Percentiles rank a stretch among this genome's conserved stretches.
Conservation (phyloP, 331 rosid genomes). For the Rosa hybrid region DNA sequence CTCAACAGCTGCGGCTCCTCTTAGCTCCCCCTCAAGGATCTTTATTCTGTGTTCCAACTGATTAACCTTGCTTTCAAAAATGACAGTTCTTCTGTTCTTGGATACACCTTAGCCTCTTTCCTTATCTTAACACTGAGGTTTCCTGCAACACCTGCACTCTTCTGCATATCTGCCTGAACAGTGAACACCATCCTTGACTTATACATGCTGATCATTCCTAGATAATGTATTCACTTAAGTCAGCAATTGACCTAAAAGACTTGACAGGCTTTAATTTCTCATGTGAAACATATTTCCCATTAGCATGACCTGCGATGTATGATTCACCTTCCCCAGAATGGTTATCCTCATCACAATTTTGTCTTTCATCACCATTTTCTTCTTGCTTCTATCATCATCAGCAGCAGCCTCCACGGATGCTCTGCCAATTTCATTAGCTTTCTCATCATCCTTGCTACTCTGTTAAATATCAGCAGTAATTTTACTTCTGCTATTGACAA, state of each 20-base stretch:
- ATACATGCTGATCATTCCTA: conserved; percentile 40
- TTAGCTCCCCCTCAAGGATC: conserved; percentile 91
- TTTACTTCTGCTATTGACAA: conserved; percentile 22
- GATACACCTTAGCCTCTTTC: conserved; percentile 73
- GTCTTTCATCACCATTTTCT: conserved; percentile 27
- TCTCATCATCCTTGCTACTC: conserved; percentile 33
- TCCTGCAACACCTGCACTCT: conserved; percentile 39
- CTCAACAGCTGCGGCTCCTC: conserved; percentile 92
- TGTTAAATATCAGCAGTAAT: conserved; percentile 25
- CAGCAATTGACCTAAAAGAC: conserved; percentile 80
- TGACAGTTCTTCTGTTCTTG: conserved; percentile 58
- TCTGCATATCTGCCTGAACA: conserved; percentile 51
- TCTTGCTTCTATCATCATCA: conserved; percentile 26
- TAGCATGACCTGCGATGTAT: conserved; percentile 27
- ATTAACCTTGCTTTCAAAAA: conserved; percentile 66
- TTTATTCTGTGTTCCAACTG: conserved; percentile 74
- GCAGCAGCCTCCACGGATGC: conserved; percentile 30
- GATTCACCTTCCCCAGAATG: conserved; percentile 45
- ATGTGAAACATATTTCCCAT: conserved; percentile 33
- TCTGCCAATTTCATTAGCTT: conserved; percentile 30
- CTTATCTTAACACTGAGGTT: conserved; percentile 48
- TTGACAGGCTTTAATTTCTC: conserved; percentile 66
- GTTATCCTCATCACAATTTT: conserved; percentile 31
- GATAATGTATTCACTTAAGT: conserved; percentile 43
- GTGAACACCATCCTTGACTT: conserved; percentile 43